Evolutionary conservation across 345 rosid species (phyloP), one percentile per base, ranked within the genome.

Genomic region (Streptanthus diversifolius): DNA sequence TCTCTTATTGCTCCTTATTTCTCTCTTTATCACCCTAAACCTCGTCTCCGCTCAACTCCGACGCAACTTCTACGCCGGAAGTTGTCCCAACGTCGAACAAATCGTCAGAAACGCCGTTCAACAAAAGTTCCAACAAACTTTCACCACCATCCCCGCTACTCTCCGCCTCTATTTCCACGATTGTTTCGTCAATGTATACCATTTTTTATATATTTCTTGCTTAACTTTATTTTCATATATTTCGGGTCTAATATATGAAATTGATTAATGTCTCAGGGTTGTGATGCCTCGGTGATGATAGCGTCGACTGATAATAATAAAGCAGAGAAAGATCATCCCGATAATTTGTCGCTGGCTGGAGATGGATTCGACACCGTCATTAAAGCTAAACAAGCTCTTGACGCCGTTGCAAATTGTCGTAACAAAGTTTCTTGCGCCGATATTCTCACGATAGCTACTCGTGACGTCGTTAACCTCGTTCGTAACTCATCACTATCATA

Each of bases 141-240:
- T 85, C 64, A 89, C 88, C 62, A 87, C 95, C 1, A 80, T 84
- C 52, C 97, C 97, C 2, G 92, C 81, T 17, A 87, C 92, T 27
- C 79, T 90, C 62, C 97, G 97, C 32, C 89, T 90, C 78, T 88
- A 84, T 75, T 87, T 90, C 84, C 97, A 90, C 9, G 95, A 90
- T 37, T 90, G 97, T 76, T 84, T 90, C 43, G 95, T 90, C 51
- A 81, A 87, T 73, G 96, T 84, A 73, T 36, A 48, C 30, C 30
- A 32, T 67, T 10, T 44, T 35, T 45, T 1, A 0, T 8, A n/a
- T 21, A 29, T 19, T 18, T 33, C 43, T 29, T 52, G 30, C 55
- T 30, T 41, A 0, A 47, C 10, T 3, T 22, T 17, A 32, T 11
- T 62, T 65, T 2, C 30, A 27, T 54, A 29, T 29, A 5, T 4